phyloP scores from a whole-genome alignment of 2,329 filamentous ascomycete genomes.

The Colletotrichum sp. region DNA sequence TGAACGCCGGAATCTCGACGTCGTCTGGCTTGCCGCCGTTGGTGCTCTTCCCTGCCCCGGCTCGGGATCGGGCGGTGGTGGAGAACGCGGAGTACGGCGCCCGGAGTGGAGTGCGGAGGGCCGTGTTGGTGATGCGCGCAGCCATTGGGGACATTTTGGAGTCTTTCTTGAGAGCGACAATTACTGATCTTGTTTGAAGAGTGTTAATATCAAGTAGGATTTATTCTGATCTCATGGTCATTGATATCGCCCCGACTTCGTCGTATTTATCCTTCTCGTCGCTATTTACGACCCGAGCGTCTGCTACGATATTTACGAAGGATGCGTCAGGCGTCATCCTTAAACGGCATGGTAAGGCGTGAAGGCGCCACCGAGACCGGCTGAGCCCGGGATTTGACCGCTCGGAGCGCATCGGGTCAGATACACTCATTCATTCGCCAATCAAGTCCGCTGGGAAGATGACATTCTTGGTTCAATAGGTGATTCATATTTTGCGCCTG shows the following conservation, averaged over 20 bases:
- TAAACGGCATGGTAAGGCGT: not conserved
- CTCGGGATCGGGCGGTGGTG: not conserved
- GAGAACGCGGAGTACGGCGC: conserved; percentile 5
- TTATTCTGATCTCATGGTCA: too few species aligned
- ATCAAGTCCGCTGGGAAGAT: accelerated
- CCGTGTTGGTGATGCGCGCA: not conserved
- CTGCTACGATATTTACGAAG: conserved; percentile 2
- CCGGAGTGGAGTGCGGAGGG: not conserved
- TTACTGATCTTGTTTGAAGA: too few species aligned
- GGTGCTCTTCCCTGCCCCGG: not conserved
- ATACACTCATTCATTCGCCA: not conserved
- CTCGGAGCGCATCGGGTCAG: not conserved
- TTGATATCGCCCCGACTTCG: not conserved
- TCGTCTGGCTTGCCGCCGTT: not conserved
- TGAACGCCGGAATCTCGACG: conserved; percentile 24
- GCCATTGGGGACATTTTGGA: not conserved
- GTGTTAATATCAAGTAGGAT: not conserved
- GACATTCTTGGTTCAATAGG: not conserved
- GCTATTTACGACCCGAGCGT: not conserved
- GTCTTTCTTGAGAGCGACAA: not conserved
- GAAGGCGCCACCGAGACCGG: not conserved
- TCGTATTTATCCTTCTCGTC: not conserved
- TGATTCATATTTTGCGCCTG: not conserved
- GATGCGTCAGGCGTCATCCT: not conserved
- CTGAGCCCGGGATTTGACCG: not conserved